phyloP scores from a whole-genome alignment of 2,329 filamentous ascomycete genomes.

The Ophiostoma fasciatum region DNA sequence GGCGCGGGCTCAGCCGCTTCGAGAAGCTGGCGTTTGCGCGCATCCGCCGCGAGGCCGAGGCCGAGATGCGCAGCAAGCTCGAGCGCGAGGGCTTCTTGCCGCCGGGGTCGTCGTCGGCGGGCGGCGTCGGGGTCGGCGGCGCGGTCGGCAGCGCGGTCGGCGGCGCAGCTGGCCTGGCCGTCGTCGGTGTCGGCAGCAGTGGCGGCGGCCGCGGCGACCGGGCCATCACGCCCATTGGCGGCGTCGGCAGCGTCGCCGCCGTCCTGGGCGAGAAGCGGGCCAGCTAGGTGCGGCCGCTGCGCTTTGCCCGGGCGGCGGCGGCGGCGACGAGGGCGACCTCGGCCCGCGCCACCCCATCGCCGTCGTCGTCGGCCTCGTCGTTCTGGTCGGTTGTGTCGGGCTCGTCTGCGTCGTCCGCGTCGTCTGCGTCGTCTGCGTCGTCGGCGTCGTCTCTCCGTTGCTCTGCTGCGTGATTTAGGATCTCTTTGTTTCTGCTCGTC shows the following conservation, averaged over 20 bases:
- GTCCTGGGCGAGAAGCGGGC: conserved; percentile 27
- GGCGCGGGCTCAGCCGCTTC: conserved; percentile 72
- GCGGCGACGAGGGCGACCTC: neutral
- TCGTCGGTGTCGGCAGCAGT: neutral
- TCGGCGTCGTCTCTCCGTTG: neutral
- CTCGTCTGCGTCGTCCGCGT: neutral
- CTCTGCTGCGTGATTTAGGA: neutral
- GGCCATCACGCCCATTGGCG: neutral
- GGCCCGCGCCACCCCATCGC: neutral
- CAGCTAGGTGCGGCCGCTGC: conserved; percentile 23
- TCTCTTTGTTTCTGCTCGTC: neutral
- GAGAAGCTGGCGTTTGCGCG: conserved; percentile 75
- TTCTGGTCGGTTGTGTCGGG: neutral
- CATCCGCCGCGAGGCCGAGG: conserved; percentile 51
- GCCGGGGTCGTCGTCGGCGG: conserved; percentile 11
- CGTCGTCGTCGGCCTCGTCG: neutral
- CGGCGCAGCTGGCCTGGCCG: too few relatives aligned
- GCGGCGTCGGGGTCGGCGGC: neutral
- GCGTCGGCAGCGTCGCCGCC: neutral
- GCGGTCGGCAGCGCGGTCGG: too few relatives aligned
- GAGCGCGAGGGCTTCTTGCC: conserved; percentile 28
- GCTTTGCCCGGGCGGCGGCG: neutral
- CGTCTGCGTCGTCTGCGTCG: neutral
- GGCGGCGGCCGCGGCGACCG: neutral
- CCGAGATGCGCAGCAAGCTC: conserved; percentile 31